Evolutionary conservation across 2,329 filamentous ascomycete species (phyloP).

Genomic region (Phaeosphaeriaceae sp.): DNA sequence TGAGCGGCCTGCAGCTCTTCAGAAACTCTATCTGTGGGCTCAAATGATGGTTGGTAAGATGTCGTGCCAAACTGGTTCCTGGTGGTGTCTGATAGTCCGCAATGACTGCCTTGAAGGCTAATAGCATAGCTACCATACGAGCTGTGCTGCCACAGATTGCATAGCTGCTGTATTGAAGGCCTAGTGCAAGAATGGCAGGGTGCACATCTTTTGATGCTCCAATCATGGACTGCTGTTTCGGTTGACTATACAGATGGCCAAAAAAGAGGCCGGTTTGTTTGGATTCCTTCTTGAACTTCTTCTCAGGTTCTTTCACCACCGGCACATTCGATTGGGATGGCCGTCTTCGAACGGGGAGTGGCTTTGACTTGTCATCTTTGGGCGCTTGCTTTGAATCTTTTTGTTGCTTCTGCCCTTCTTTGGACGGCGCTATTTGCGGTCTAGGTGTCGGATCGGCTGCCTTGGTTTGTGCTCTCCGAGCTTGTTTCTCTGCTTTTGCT

Average conservation of each 20-base stretch:
- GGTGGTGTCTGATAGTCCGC: conserved; percentile 89
- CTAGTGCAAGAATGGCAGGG: conserved; percentile 81
- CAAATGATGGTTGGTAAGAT: conserved; percentile 89
- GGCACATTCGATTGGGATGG: conserved; percentile 38
- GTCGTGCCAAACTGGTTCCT: conserved; percentile 83
- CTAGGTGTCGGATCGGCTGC: conserved; percentile 40
- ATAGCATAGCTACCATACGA: conserved; percentile 82
- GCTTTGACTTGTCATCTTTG: conserved; percentile 42
- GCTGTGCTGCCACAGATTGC: conserved; percentile 88
- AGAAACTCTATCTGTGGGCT: conserved; percentile 96
- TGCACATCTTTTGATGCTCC: conserved; percentile 77
- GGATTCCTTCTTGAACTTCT: conserved; percentile 43
- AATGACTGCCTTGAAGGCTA: conserved; percentile 92
- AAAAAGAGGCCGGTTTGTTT: conserved; percentile 68
- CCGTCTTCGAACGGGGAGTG: conserved; percentile 41
- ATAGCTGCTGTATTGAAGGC: conserved; percentile 90
- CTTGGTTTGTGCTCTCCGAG: conserved; percentile 77
- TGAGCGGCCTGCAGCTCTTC: conserved; percentile 91
- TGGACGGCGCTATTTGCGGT: conserved; percentile 43
- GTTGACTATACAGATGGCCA: conserved; percentile 81
- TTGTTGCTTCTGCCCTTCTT: conserved; percentile 43
- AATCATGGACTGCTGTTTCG: conserved; percentile 67
- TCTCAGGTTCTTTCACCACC: conserved; percentile 37
- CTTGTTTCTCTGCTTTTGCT: conserved; percentile 90
- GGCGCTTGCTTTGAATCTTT: conserved; percentile 43